Percentiles rank a stretch among this genome's conserved stretches.
Evolutionary conservation across 1,284 basidiomycete species (phyloP).

Genomic region (Irpex sp.): DNA sequence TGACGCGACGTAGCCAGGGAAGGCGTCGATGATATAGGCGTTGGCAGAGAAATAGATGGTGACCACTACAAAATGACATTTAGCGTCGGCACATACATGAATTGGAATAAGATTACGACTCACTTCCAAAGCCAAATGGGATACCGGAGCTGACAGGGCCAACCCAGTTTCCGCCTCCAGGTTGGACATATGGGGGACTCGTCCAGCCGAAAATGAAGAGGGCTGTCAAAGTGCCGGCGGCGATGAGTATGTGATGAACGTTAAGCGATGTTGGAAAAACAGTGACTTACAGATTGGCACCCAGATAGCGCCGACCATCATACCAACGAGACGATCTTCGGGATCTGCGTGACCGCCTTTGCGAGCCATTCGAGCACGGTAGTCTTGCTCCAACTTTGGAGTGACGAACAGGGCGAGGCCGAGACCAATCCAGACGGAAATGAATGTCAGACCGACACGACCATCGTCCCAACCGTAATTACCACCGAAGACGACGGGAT

Average conservation of each 20-base stretch:
- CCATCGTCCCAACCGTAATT: constrained; percentile 52
- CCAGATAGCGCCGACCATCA: constrained; percentile 49
- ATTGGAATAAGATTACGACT: constrained; percentile 8
- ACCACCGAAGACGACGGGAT: constrained; percentile 53
- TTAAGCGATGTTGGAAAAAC: not conserved
- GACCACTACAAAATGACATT: constrained; percentile 14
- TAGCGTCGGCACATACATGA: constrained; percentile 8
- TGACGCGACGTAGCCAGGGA: constrained; percentile 62
- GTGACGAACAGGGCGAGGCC: constrained; percentile 48
- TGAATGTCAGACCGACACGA: constrained; percentile 62
- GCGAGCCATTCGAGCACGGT: constrained; percentile 31
- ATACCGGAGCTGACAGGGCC: constrained; percentile 41
- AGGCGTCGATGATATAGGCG: constrained; percentile 61
- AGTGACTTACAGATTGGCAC: constrained; percentile 25
- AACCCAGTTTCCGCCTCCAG: constrained; percentile 36
- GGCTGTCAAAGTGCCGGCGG: constrained; percentile 15
- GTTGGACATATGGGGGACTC: constrained; percentile 25
- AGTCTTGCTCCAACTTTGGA: constrained; percentile 31
- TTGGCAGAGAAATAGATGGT: constrained; percentile 27
- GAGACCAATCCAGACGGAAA: constrained; percentile 68
- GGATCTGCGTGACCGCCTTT: constrained; percentile 45
- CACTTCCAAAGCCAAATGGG: constrained; percentile 47
- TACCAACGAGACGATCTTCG: constrained; percentile 46
- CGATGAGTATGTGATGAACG: not conserved
- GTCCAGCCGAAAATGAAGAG: constrained; percentile 44